phyloP scores from a whole-genome alignment of 768 basidiomycete species.

The Imleria badia region DNA sequence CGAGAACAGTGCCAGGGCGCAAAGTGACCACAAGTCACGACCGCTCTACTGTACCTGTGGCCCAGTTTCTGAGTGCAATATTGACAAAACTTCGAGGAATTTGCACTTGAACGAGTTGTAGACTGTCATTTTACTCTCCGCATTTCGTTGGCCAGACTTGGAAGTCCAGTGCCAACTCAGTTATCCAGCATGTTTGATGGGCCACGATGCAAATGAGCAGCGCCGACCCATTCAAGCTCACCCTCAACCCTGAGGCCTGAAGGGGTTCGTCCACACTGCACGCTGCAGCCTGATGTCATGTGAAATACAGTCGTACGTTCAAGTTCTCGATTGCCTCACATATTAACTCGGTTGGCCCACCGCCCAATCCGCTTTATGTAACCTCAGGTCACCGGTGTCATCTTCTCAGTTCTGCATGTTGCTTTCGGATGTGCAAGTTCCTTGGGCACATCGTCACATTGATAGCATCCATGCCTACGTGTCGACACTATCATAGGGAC shows the following conservation, averaged over 20 bases:
- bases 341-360: constrained; percentile 2
- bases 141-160: no score
- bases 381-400: not conserved
- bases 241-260: no score
- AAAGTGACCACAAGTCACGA: not conserved
- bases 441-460: constrained; percentile 7
- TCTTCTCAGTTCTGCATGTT: constrained; percentile 6
- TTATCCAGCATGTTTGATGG: no score
- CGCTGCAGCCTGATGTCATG: not conserved
- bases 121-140: no score
- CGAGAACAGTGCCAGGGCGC: not conserved
- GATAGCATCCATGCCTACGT: constrained; percentile 8
- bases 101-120: no score
- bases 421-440: constrained; percentile 13
- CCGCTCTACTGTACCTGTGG: no score
- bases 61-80: no score
- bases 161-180: no score
- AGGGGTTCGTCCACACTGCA: not conserved
- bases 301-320: constrained; percentile 10
- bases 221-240: not conserved
- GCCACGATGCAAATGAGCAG: constrained; percentile 3
- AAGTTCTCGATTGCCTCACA: not conserved
- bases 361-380: constrained; percentile 9
- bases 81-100: no score
- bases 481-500: not conserved